phyloP scores from a whole-genome alignment of 495 filamentous ascomycete species.

The Ramalina intermedia region DNA sequence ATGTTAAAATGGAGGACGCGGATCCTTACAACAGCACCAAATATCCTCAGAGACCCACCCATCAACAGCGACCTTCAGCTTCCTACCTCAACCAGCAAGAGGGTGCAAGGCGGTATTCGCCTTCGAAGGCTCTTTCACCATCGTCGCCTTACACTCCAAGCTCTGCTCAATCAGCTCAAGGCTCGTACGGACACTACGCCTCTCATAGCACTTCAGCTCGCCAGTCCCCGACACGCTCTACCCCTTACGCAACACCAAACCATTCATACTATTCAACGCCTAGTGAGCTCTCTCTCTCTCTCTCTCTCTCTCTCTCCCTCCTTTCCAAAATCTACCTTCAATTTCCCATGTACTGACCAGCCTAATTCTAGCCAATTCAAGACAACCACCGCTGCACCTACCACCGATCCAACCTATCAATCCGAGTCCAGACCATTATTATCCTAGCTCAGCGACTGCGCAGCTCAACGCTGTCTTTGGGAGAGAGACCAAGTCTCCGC shows the following conservation, averaged over 20 bases:
- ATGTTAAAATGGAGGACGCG: slow-evolving; percentile 86
- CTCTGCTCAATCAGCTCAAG: slow-evolving; percentile 39
- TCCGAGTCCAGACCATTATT: slow-evolving; percentile 48
- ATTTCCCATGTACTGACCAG: slow-evolving; percentile 4
- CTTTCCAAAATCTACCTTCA: background rate
- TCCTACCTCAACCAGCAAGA: slow-evolving; percentile 59
- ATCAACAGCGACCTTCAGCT: slow-evolving; percentile 46
- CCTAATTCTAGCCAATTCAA: slow-evolving; percentile 27
- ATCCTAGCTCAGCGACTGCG: slow-evolving; percentile 51
- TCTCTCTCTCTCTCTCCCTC: no score
- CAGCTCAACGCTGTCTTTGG: slow-evolving; percentile 58
- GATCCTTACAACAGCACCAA: slow-evolving; percentile 72
- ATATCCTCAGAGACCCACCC: slow-evolving; percentile 56
- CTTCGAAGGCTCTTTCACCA: slow-evolving; percentile 70
- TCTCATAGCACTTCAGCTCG: slow-evolving; percentile 23
- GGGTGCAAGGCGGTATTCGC: slow-evolving; percentile 79
- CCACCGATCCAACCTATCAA: slow-evolving; percentile 58
- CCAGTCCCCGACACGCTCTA: slow-evolving; percentile 17
- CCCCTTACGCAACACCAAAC: slow-evolving; percentile 40
- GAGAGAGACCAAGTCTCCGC: slow-evolving; percentile 61
- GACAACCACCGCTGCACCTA: slow-evolving; percentile 38
- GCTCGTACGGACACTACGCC: slow-evolving; percentile 31
- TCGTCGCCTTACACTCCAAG: slow-evolving; percentile 41
- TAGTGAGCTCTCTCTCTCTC: slow-evolving; percentile 24
- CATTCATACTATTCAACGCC: slow-evolving; percentile 51